Base-by-base conservation (phyloP, 306 rosid species). In the Prunus fruticosa region DNA sequence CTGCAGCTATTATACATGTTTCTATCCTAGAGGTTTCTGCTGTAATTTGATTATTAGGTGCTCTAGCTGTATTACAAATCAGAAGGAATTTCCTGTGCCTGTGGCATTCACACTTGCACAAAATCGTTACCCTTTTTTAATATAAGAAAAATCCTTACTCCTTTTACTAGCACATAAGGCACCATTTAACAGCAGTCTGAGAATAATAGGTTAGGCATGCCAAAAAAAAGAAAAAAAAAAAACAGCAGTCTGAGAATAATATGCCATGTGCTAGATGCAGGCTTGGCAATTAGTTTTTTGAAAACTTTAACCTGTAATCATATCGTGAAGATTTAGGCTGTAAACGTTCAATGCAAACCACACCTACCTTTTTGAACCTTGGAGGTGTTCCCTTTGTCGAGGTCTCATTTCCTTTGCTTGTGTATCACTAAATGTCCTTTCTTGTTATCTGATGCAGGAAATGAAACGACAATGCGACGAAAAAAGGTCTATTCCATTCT, bases 391-490 rank as follows among this genome's bases (percentile, higher is more conserved):
- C n/a, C 25, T 50, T 69, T 43, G 34, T 47, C 15, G 23, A 23
- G 57, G 63, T 65, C 57, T 71, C 28, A 27, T 70, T 62, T 50
- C 47, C 70, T 74, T 76, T 43, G 52, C 38, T 32, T 62, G 54
- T 49, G 57, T 47, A 64, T 69, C 10, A 67, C 88, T 86, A 38
- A 88, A 54, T 76, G 30, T 30, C 73, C 14, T 50, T n/a, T 61
- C 60, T 69, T 76, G 69, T 80, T 82, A 58, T 70, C 51, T 71
- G 66, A 62, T 87, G 86, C 90, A 90, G 98, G 96, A 93, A 83
- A 93, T 93, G 98, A 93, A 90, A 89, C 93, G 90, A 22, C 96
- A 93, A 64, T 93, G 98, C 34, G 96, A 90, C 52, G 98, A 93
- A 61, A 93, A 93, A 82, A 91, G 94, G 96, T 93, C 18, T 12